Evolutionary conservation across 768 basidiomycete genomes (phyloP).

Genomic region (Albatrellus ellisii): DNA sequence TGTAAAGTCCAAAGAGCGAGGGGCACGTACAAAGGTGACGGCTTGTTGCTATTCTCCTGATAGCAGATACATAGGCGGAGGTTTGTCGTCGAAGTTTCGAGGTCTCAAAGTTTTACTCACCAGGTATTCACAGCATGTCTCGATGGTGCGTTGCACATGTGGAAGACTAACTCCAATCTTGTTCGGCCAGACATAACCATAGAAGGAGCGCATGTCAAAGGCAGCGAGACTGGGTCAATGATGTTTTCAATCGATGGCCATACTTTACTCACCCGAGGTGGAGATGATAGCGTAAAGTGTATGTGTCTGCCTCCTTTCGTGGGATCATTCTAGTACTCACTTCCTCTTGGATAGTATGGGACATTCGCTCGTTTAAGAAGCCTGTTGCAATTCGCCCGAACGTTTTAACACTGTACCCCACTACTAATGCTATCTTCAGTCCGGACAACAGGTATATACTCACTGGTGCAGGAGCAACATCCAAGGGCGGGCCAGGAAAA

Average conservation of each 20-base stretch:
- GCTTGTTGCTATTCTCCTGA: constrained; percentile 81
- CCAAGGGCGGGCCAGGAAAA: constrained; percentile 56
- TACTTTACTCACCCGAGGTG: constrained; percentile 79
- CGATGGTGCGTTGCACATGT: constrained; percentile 89
- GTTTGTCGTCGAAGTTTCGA: constrained; percentile 29
- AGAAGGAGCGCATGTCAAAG: constrained; percentile 81
- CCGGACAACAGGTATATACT: constrained; percentile 86
- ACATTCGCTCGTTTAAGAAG: constrained; percentile 81
- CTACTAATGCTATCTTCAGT: constrained; percentile 90
- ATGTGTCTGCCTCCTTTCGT: constrained; percentile 14
- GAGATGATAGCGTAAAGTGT: constrained; percentile 95
- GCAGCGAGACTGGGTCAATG: constrained; percentile 76
- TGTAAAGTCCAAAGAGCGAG: constrained; percentile 91
- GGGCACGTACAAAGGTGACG: constrained; percentile 85
- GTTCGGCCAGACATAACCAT: constrained; percentile 79
- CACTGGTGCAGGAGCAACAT: constrained; percentile 62
- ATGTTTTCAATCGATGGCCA: constrained; percentile 82
- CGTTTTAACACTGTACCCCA: constrained; percentile 71
- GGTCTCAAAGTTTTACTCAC: constrained; percentile 1
- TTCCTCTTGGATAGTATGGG: constrained; percentile 64
- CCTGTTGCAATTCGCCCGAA: constrained; percentile 58
- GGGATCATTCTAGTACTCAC: neutral
- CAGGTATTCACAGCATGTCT: constrained; percentile 77
- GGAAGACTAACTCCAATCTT: constrained; percentile 88
- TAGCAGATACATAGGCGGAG: constrained; percentile 81